Percentiles rank a stretch among this genome's conserved stretches.
These are phyloP conservation scores for Selaginella moellendorffii DNA, from an alignment of 75 land plant species.

Conservation along the genomic window DNA sequence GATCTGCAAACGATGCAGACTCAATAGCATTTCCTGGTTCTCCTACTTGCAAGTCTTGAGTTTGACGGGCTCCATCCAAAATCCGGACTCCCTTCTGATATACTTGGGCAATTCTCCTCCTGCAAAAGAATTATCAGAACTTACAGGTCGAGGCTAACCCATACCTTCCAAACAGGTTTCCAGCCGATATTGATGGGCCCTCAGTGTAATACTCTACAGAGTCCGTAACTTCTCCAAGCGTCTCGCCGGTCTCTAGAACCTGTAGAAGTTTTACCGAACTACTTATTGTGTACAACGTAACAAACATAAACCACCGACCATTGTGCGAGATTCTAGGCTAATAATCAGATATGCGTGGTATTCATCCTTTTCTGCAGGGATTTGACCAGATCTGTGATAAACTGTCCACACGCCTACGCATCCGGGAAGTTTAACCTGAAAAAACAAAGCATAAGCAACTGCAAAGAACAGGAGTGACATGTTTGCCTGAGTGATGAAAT, in stretches of 20 bases:
- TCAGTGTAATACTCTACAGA: constrained; percentile 84
- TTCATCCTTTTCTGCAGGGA: constrained; percentile 53
- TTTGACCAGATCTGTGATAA: constrained; percentile 58
- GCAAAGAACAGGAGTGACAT: neutral
- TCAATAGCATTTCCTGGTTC: constrained; percentile 24
- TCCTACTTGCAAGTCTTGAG: constrained; percentile 56
- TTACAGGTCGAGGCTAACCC: neutral
- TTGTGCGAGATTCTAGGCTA: constrained; percentile 74
- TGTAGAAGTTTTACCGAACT: constrained; percentile 17
- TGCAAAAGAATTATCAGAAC: constrained; percentile 14
- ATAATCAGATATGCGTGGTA: constrained; percentile 96
- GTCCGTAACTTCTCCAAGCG: constrained; percentile 84
- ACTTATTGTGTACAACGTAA: neutral
- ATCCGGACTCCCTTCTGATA: constrained; percentile 73
- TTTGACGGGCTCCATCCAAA: constrained; percentile 81
- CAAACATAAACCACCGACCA: constrained; percentile 32
- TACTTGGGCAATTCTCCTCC: constrained; percentile 78
- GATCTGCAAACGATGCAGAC: constrained; percentile 83
- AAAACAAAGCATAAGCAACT: constrained; percentile 5
- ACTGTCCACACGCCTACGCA: constrained; percentile 99
- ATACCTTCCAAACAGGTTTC: constrained; percentile 92
- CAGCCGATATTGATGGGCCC: constrained; percentile 77
- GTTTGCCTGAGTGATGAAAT: constrained; percentile 69
- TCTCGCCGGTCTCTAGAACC: constrained; percentile 94
- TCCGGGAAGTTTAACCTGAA: constrained; percentile 81